A percentile compares a stretch with the other conserved stretches of the same genome.
Conservation (phyloP, 2,329 filamentous ascomycete genomes). For the Clonostachys solani region DNA sequence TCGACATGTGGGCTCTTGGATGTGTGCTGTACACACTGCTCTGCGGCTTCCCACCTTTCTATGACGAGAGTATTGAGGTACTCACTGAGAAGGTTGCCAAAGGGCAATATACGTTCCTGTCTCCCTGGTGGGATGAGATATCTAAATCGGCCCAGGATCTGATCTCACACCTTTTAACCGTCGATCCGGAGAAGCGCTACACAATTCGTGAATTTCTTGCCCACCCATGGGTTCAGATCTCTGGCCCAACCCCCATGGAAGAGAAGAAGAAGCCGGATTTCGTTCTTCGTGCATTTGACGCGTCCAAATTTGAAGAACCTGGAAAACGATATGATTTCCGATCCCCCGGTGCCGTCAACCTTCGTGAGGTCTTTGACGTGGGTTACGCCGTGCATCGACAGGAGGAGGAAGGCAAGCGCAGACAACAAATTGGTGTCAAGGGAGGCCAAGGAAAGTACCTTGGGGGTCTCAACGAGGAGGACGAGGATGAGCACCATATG, state of each 20-base stretch:
- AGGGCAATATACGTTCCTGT: slow-evolving; percentile 95
- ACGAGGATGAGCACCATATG: slow-evolving; percentile 57
- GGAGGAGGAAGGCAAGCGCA: slow-evolving; percentile 90
- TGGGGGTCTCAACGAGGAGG: slow-evolving; percentile 66
- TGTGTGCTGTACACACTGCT: slow-evolving; percentile 96
- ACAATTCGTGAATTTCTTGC: slow-evolving; percentile 87
- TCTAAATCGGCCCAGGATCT: slow-evolving; percentile 92
- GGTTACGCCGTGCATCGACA: slow-evolving; percentile 96
- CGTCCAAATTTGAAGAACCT: slow-evolving; percentile 45
- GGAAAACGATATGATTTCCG: slow-evolving; percentile 85
- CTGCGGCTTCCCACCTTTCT: slow-evolving; percentile 96
- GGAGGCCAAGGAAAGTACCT: slow-evolving; percentile 53
- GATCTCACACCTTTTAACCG: slow-evolving; percentile 87
- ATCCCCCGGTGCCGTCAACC: slow-evolving; percentile 88
- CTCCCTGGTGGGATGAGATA: slow-evolving; percentile 99
- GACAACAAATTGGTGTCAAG: slow-evolving; percentile 76
- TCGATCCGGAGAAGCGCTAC: slow-evolving; percentile 92
- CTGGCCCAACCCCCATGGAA: slow-evolving; percentile 50
- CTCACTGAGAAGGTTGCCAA: slow-evolving; percentile 96
- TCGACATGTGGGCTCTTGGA: slow-evolving; percentile 98
- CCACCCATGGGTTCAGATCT: slow-evolving; percentile 88
- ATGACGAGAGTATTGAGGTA: slow-evolving; percentile 96
- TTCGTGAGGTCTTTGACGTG: slow-evolving; percentile 96
- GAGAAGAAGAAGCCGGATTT: slow-evolving; percentile 50
- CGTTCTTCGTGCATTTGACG: slow-evolving; percentile 51